Conservation (phyloP, 345 rosid species). For the Theobroma cacao region DNA sequence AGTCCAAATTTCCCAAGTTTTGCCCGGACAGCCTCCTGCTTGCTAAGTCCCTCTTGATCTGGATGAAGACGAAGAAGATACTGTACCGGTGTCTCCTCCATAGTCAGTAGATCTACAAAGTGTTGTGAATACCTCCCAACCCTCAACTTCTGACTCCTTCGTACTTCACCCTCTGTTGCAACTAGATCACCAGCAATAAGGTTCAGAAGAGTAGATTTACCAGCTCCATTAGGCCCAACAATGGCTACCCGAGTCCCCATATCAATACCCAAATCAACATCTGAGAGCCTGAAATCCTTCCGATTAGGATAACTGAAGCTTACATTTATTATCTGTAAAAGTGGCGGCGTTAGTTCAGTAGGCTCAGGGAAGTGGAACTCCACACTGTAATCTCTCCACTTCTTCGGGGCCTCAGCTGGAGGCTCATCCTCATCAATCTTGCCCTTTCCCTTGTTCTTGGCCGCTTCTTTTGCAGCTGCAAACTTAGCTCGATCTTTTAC, state of each 20-base stretch:
- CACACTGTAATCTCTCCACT: constrained; percentile 91
- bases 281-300: constrained; percentile 68
- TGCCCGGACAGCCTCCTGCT: constrained; percentile 94
- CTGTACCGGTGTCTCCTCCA: constrained; percentile 93
- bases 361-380: constrained; percentile 98
- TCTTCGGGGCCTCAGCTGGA: constrained; percentile 68
- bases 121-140: constrained; percentile 97
- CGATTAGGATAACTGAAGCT: constrained; percentile 88
- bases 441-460: constrained; percentile 73
- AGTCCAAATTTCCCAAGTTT: constrained; percentile 95
- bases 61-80: constrained; percentile 96
- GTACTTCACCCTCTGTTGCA: constrained; percentile 78
- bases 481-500: constrained; percentile 83
- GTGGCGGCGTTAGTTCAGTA: constrained; percentile 90
- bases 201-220: constrained; percentile 85
- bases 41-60: constrained; percentile 91
- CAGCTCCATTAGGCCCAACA: constrained; percentile 97
- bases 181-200: constrained; percentile 89
- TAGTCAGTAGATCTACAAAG: constrained; percentile 82
- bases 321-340: constrained; percentile 83
- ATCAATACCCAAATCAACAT: constrained; percentile 95
- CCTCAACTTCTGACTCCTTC: constrained; percentile 87
- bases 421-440: constrained; percentile 76
- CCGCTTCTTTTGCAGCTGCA: constrained; percentile 68
- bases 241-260: constrained; percentile 97